These are phyloP conservation scores for Coniochaeta sp. DNA, from an alignment of 2,329 filamentous ascomycete genomes.

Conservation along the genomic window DNA sequence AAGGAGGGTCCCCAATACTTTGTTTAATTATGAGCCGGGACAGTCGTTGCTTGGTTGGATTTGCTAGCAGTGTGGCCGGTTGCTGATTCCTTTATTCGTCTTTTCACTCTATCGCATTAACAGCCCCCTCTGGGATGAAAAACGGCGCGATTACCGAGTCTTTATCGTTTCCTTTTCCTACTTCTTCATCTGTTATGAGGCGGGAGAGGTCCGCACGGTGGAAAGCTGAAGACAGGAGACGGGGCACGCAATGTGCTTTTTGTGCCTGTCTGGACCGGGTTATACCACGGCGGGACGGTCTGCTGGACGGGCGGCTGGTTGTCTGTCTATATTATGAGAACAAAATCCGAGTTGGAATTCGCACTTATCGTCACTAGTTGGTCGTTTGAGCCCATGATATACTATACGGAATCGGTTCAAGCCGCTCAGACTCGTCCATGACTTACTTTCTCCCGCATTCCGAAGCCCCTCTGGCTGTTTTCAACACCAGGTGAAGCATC, in stretches of 20 bases:
- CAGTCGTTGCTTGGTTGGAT: not conserved
- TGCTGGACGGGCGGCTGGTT: not conserved
- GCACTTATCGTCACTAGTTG: not conserved
- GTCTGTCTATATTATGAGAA: not conserved
- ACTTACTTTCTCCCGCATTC: too few relatives aligned
- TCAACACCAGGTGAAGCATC: too few relatives aligned
- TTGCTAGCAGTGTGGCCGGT: not conserved
- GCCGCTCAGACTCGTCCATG: too few relatives aligned
- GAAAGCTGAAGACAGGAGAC: not conserved
- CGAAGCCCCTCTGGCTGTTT: too few relatives aligned
- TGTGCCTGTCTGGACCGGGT: not conserved
- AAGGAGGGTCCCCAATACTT: slow-evolving; percentile 11
- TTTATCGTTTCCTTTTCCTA: slow-evolving; percentile 2
- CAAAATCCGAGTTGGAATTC: not conserved
- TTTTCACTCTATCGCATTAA: slow-evolving; percentile 17
- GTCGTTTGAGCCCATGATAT: not conserved
- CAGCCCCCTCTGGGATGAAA: not conserved
- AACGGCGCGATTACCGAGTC: slow-evolving; percentile 2
- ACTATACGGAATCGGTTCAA: too few relatives aligned
- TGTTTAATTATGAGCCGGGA: slow-evolving; percentile 18
- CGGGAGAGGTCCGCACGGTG: not conserved
- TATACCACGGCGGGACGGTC: not conserved
- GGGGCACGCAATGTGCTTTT: not conserved
- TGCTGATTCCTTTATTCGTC: slow-evolving; percentile 5
- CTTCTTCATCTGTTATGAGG: not conserved